Conservation (phyloP, 352 stramenopile species). For the Phytophthora tentaculata region DNA sequence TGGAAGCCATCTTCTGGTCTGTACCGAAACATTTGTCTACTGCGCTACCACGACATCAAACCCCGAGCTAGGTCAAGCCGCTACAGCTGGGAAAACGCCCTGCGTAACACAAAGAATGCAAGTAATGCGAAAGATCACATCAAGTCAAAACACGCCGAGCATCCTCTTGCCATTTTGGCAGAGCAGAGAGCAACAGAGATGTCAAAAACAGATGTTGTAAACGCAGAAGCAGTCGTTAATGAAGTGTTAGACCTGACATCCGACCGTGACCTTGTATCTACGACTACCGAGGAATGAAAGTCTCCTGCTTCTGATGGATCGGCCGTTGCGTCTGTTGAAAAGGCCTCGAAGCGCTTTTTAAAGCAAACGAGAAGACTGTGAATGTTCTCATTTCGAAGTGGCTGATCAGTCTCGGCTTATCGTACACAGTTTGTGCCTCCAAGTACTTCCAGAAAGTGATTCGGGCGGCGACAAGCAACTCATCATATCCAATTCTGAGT, state of each 20-base stretch:
- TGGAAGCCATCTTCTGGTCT: no score
- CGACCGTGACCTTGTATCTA: not conserved
- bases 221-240: slow-evolving; percentile 7
- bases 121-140: slow-evolving; percentile 18
- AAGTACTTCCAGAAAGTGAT: not conserved
- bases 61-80: no score
- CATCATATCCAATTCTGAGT: not conserved
- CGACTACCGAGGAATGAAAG: no score
- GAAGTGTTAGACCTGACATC: not conserved
- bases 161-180: slow-evolving; percentile 2
- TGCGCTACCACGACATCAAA: no score
- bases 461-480: not conserved
- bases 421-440: not conserved
- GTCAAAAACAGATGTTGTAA: not conserved
- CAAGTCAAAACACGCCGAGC: slow-evolving; percentile 6
- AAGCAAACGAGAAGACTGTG: slow-evolving; percentile 5
- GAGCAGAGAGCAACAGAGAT: not conserved
- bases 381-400: slow-evolving; percentile 11
- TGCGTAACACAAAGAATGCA: slow-evolving; percentile 8
- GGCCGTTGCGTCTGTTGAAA: not conserved
- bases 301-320: no score
- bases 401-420: not conserved
- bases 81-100: slow-evolving; percentile 3
- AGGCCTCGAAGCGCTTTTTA: not conserved
- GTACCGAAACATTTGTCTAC: not conserved